phyloP scores from a whole-genome alignment of 208 protist genomes.

The Leishmania major region DNA sequence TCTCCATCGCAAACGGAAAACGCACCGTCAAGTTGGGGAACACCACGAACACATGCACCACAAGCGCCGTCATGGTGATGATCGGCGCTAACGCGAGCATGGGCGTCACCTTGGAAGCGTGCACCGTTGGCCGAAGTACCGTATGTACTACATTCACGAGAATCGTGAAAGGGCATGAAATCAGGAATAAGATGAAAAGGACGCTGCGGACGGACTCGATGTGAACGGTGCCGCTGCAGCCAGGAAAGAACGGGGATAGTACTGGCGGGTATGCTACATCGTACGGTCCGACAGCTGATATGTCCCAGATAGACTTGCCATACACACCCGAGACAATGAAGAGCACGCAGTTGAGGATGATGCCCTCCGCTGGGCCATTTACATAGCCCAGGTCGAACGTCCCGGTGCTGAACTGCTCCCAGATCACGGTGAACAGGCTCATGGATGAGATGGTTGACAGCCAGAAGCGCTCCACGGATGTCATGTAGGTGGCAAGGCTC shows the following conservation, averaged over 20 bases:
- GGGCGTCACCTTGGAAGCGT: constrained; percentile 30
- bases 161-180: constrained; percentile 51
- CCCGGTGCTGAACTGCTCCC: constrained; percentile 92
- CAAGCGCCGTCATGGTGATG: constrained; percentile 40
- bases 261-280: constrained; percentile 23
- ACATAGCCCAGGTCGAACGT: constrained; percentile 90
- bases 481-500: constrained; percentile 44
- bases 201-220: constrained; percentile 52
- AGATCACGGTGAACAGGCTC: constrained; percentile 77
- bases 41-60: constrained; percentile 45
- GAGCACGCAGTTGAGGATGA: constrained; percentile 62
- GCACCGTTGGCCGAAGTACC: constrained; percentile 33
- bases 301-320: constrained; percentile 53
- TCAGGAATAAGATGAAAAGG: constrained; percentile 44
- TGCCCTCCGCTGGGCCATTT: constrained; percentile 90
- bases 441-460: constrained; percentile 55
- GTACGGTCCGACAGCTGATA: constrained; percentile 42
- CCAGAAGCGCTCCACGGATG: constrained; percentile 48
- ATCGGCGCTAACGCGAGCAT: constrained; percentile 53
- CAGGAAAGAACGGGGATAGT: constrained; percentile 14
- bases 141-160: constrained; percentile 63
- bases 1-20: constrained; percentile 76
- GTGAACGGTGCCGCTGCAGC: constrained; percentile 28
- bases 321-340: constrained; percentile 63
- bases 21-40: constrained; percentile 48